Conservation (phyloP, 345 rosid genomes). For the Turnera subulata region DNA sequence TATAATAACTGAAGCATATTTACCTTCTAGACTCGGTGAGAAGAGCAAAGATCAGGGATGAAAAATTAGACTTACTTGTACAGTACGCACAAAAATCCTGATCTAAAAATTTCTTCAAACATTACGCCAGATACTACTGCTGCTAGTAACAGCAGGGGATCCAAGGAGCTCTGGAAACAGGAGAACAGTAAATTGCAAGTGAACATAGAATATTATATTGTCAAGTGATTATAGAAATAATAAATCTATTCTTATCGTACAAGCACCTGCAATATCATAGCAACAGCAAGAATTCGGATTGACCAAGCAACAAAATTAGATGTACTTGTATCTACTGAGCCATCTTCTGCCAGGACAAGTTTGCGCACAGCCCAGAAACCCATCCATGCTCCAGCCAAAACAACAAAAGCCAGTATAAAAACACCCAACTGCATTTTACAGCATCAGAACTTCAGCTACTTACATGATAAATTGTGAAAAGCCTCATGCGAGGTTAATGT, state of each 20-base stretch:
- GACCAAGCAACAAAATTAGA: slow-evolving; percentile 78
- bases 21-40: too few relatives aligned
- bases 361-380: slow-evolving; percentile 92
- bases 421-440: slow-evolving; percentile 50
- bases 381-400: slow-evolving; percentile 86
- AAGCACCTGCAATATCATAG: slow-evolving; percentile 79
- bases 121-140: slow-evolving; percentile 50
- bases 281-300: slow-evolving; percentile 55
- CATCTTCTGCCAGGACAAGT: slow-evolving; percentile 79
- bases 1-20: too few relatives aligned
- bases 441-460: slow-evolving; percentile 5
- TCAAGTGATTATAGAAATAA: neutral
- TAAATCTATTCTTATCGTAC: neutral
- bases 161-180: slow-evolving; percentile 68
- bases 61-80: slow-evolving; percentile 42
- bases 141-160: slow-evolving; percentile 79
- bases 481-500: too few relatives aligned
- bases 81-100: slow-evolving; percentile 41
- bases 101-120: slow-evolving; percentile 37
- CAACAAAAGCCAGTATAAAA: slow-evolving; percentile 67
- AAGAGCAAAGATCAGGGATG: neutral
- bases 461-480: too few relatives aligned
- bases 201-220: neutral
- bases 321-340: slow-evolving; percentile 68
- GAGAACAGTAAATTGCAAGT: neutral